Evolutionary conservation across 2,329 filamentous ascomycete species (phyloP), one percentile per base, ranked within the genome.

Genomic region (Geoglossum cookeanum): DNA sequence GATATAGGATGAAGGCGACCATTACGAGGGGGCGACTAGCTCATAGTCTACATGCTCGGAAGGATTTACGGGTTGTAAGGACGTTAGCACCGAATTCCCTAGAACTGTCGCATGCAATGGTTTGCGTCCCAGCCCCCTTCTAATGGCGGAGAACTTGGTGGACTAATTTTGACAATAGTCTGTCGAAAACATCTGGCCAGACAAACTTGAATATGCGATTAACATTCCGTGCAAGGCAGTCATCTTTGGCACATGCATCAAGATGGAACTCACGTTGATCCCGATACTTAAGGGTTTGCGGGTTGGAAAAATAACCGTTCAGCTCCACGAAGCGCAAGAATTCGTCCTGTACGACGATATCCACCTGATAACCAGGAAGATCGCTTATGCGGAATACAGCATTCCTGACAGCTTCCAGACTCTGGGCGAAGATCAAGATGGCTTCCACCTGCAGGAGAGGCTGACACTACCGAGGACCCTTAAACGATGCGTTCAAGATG

Each of bases 181-280:
- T 61, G 90, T 97, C 61, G 90, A 96, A 70, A 96, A 96, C 66
- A 85, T 94, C 61, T 98, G 92, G 92, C 86, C 89, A 4, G 92
- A 95, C 73, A 98, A 98, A 74, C 80, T 97, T 64, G 87, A 94
- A 68, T 98, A 98, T 72, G 91, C 88, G 33, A 89, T 98, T 61
- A 81, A 87, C 58, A 87, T 94, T 9, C 91, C 92, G 0, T 90
- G 88, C 65, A 96, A 96, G 72, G 92, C 92, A 1, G 84, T 95
- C 57, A 85, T 95, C 17, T 94, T 96, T 64, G 92, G 92, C 55
- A 94, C 87, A n/a, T 78, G 78, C 27, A 82, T 97, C 54, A 81
- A 83, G 0, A 77, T 95, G 59, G 83, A 94, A 63, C 91, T 96
- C 72, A 81, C 86, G 61, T 82, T 97, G 61, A 87, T 89, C 1